A percentile compares a stretch with the other conserved stretches of the same genome.
Conservation (phyloP, 495 filamentous ascomycete species). For the Penicillium angulare region DNA sequence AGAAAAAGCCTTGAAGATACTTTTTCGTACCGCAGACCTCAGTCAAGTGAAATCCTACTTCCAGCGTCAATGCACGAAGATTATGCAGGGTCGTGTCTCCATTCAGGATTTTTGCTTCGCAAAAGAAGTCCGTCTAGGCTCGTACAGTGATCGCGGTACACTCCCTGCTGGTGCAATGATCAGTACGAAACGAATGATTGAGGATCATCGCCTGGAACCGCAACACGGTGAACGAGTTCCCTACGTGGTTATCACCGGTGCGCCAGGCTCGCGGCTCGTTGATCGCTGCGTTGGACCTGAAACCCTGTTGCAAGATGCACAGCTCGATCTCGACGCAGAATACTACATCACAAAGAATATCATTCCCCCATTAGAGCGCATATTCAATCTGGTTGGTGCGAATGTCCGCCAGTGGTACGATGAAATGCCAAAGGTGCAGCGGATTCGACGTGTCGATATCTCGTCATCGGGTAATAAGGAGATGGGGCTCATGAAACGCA, state of each 20-base stretch:
- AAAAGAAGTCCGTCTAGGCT: constrained; percentile 84
- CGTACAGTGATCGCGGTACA: constrained; percentile 75
- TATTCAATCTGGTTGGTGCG: constrained; percentile 95
- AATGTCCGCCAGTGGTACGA: constrained; percentile 93
- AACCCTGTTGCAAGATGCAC: constrained; percentile 68
- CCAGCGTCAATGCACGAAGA: constrained; percentile 85
- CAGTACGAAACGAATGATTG: constrained; percentile 77
- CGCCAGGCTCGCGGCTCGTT: constrained; percentile 78
- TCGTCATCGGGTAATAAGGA: background rate
- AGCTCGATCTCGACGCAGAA: constrained; percentile 85
- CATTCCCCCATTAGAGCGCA: constrained; percentile 90
- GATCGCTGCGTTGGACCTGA: constrained; percentile 91
- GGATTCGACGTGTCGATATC: constrained; percentile 58
- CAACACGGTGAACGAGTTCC: constrained; percentile 95
- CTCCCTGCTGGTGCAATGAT: constrained; percentile 87
- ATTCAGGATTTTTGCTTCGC: constrained; percentile 97
- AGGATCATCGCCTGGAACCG: constrained; percentile 82
- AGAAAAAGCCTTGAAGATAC: constrained; percentile 84
- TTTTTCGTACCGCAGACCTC: constrained; percentile 88
- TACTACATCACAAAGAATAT: constrained; percentile 97
- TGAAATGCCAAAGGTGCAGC: constrained; percentile 89
- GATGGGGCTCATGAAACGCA: constrained; percentile 20
- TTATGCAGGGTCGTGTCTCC: constrained; percentile 84
- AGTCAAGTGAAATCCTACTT: constrained; percentile 91
- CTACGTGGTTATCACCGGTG: constrained; percentile 88